These are phyloP conservation scores for Ascosphaera pollenicola DNA, from an alignment of 2,329 filamentous ascomycete species.

Conservation along the genomic window DNA sequence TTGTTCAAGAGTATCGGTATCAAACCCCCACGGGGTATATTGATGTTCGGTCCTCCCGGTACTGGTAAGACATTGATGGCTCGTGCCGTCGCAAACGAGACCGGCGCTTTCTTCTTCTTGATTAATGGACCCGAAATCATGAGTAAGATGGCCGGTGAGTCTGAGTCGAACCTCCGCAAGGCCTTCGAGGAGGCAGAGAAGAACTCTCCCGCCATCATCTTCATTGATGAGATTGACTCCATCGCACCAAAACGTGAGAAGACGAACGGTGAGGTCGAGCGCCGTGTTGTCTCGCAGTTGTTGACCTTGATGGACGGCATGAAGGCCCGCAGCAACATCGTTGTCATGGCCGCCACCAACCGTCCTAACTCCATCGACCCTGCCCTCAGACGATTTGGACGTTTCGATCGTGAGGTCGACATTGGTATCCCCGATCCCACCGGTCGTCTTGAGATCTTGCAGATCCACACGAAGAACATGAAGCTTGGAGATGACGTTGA, in stretches of 20 bases:
- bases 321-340: slow-evolving; percentile 97
- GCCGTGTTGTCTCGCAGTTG: slow-evolving; percentile 92
- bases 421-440: slow-evolving; percentile 96
- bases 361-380: slow-evolving; percentile 70
- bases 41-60: slow-evolving; percentile 91
- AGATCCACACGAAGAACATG: slow-evolving; percentile 99
- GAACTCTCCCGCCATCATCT: slow-evolving; percentile 98
- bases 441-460: slow-evolving; percentile 92
- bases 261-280: slow-evolving; percentile 97
- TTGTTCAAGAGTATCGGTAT: slow-evolving; percentile 99
- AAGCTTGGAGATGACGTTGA: slow-evolving; percentile 95
- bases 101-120: slow-evolving; percentile 96
- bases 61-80: slow-evolving; percentile 99
- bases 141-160: slow-evolving; percentile 99
- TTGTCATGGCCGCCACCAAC: slow-evolving; percentile 97
- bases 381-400: slow-evolving; percentile 51
- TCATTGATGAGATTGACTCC: slow-evolving; percentile 98
- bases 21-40: slow-evolving; percentile 94
- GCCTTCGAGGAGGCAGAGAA: slow-evolving; percentile 99
- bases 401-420: slow-evolving; percentile 97
- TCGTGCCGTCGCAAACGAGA: slow-evolving; percentile 95
- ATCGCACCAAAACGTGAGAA: slow-evolving; percentile 99
- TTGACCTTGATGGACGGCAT: slow-evolving; percentile 98
- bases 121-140: slow-evolving; percentile 99
- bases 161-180: slow-evolving; percentile 92